Evolutionary conservation across 345 rosid genomes (phyloP).

Genomic region (Euphorbia lathyris): DNA sequence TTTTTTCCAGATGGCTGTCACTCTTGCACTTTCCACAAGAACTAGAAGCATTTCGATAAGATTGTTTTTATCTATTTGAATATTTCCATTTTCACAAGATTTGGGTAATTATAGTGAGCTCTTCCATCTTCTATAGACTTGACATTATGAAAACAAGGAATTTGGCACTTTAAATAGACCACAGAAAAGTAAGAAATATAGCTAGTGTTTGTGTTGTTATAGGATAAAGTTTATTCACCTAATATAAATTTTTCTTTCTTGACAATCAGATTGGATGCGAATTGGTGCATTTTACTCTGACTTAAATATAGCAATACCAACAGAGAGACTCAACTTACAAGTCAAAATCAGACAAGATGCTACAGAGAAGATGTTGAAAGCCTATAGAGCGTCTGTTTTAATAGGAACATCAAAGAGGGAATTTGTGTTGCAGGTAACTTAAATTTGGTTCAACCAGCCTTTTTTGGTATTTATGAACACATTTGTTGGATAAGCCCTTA

Average conservation of each 20-base stretch:
- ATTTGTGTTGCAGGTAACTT: constrained; percentile 86
- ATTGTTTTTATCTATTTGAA: no score
- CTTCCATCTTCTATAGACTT: no score
- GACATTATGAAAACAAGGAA: no score
- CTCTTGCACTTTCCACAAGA: no score
- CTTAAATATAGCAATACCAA: constrained; percentile 57
- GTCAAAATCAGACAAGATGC: no score
- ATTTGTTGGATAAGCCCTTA: neutral
- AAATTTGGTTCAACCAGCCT: neutral
- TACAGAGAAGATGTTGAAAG: constrained; percentile 40
- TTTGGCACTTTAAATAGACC: no score
- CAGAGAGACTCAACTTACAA: constrained; percentile 49
- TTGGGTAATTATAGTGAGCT: no score
- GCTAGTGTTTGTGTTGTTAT: no score
- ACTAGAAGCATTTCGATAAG: no score
- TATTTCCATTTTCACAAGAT: no score
- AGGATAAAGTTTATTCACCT: neutral
- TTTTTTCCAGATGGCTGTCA: no score
- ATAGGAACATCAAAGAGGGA: constrained; percentile 68
- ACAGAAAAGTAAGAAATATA: no score
- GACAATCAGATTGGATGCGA: constrained; percentile 81
- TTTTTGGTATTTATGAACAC: neutral
- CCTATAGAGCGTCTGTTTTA: constrained; percentile 48
- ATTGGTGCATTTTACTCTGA: constrained; percentile 81
- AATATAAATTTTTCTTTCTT: constrained; percentile 15